These are phyloP conservation scores for Diplocarpon mali DNA, from an alignment of 2,329 filamentous ascomycete genomes.

Conservation along the genomic window DNA sequence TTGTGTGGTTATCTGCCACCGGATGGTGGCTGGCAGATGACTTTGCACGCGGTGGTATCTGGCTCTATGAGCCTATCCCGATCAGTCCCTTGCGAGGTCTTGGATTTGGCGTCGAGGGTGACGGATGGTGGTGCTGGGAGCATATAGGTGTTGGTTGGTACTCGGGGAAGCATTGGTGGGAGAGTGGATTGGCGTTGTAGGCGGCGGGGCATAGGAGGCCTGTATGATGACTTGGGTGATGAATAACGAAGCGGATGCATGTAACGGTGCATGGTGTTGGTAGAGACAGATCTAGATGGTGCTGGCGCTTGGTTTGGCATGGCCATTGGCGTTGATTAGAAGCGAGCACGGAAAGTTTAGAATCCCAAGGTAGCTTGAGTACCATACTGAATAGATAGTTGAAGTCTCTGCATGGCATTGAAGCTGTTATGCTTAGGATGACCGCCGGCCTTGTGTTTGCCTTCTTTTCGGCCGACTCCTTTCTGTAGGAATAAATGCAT, in stretches of 20 bases:
- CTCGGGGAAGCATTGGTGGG: constrained; percentile 52
- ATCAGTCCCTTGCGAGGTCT: constrained; percentile 58
- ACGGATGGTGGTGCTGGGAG: constrained; percentile 59
- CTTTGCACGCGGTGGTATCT: constrained; percentile 61
- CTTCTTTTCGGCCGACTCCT: too few relatives aligned
- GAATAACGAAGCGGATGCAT: background rate
- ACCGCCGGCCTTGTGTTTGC: too few relatives aligned
- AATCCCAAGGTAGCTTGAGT: too few relatives aligned
- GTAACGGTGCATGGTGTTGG: background rate
- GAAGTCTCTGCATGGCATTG: too few relatives aligned
- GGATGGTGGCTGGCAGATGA: constrained; percentile 61
- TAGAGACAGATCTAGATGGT: background rate
- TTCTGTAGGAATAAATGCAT: too few relatives aligned
- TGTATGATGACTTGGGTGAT: background rate
- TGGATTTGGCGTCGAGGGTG: constrained; percentile 48
- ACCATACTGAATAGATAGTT: too few relatives aligned
- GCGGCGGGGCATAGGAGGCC: background rate
- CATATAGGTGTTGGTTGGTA: constrained; percentile 41
- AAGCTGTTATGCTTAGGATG: too few relatives aligned
- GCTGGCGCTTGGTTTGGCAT: background rate
- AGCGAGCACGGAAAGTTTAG: too few relatives aligned
- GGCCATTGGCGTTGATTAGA: too few relatives aligned
- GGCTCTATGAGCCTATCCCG: constrained; percentile 75
- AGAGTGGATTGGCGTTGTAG: constrained; percentile 33
- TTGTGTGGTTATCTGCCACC: constrained; percentile 59